Evolutionary conservation across 2,329 filamentous ascomycete species (phyloP).

Genomic region (Venturia pyrina): DNA sequence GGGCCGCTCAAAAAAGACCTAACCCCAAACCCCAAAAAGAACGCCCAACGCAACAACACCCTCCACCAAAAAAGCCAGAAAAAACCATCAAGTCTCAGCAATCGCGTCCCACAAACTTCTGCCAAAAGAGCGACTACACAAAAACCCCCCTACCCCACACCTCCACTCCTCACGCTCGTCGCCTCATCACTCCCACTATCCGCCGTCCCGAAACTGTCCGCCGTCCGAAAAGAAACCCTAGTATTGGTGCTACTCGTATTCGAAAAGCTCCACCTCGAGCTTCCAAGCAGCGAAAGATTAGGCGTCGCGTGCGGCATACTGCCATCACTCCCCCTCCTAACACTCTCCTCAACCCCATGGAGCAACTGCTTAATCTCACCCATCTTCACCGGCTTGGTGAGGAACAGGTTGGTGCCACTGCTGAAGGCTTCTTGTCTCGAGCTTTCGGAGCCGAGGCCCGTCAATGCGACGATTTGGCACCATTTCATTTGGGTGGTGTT

Average conservation of each 20-base stretch:
- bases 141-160: too few relatives aligned
- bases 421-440: conserved; percentile 21
- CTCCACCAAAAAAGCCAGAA: too few relatives aligned
- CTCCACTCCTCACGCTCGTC: too few relatives aligned
- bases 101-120: too few relatives aligned
- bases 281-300: not conserved
- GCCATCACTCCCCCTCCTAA: not conserved
- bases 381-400: conserved; percentile 25
- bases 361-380: conserved; percentile 16
- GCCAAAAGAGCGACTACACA: too few relatives aligned
- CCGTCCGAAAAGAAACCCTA: not conserved
- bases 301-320: not conserved
- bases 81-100: too few relatives aligned
- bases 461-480: conserved; percentile 21
- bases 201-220: not conserved
- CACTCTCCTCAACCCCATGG: not conserved
- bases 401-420: conserved; percentile 23
- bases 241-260: not conserved
- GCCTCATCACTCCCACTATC: too few relatives aligned
- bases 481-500: not conserved
- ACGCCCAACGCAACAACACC: too few relatives aligned
- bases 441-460: conserved; percentile 21
- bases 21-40: too few relatives aligned
- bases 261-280: not conserved
- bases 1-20: too few relatives aligned